Evolutionary conservation across 2,329 filamentous ascomycete genomes (phyloP).

Genomic region (Berkeleyomyces basicola): DNA sequence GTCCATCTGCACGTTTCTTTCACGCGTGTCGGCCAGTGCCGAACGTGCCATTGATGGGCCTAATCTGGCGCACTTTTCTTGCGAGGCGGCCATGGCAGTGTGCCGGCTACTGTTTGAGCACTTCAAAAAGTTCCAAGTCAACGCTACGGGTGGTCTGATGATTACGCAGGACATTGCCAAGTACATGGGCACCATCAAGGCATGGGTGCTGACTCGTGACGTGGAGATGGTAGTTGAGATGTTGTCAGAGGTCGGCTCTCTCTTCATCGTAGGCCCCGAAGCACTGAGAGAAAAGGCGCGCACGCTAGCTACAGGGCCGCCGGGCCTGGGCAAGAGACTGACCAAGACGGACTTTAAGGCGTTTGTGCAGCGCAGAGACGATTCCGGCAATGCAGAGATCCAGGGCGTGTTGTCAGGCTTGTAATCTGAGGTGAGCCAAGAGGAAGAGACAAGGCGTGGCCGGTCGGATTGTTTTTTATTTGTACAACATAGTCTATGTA

Average conservation of each 20-base stretch:
- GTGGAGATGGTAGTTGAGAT: conserved; percentile 61
- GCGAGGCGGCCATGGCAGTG: conserved; percentile 67
- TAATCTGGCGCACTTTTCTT: conserved; percentile 68
- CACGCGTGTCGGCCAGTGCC: conserved; percentile 45
- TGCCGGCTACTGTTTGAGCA: conserved; percentile 73
- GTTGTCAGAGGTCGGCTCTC: conserved; percentile 78
- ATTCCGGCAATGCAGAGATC: conserved; percentile 63
- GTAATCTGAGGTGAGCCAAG: conserved; percentile 16
- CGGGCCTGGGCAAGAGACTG: conserved; percentile 34
- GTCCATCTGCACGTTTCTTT: conserved; percentile 64
- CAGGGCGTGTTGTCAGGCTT: conserved; percentile 63
- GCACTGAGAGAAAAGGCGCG: conserved; percentile 55
- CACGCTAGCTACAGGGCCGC: conserved; percentile 31
- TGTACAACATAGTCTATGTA: neutral
- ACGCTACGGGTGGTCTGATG: conserved; percentile 83
- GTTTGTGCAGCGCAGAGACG: conserved; percentile 73
- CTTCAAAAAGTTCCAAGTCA: conserved; percentile 87
- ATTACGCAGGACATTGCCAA: conserved; percentile 91
- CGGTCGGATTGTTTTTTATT: neutral
- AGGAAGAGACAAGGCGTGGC: neutral
- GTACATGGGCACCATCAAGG: conserved; percentile 72
- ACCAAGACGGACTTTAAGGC: conserved; percentile 59
- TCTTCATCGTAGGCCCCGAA: conserved; percentile 85
- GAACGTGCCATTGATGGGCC: conserved; percentile 60
- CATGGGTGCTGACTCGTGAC: conserved; percentile 60